Evolutionary conservation across 2,329 filamentous ascomycete genomes (phyloP), one percentile per base, ranked within the genome.

Genomic region (Dactylellina leptospora): DNA sequence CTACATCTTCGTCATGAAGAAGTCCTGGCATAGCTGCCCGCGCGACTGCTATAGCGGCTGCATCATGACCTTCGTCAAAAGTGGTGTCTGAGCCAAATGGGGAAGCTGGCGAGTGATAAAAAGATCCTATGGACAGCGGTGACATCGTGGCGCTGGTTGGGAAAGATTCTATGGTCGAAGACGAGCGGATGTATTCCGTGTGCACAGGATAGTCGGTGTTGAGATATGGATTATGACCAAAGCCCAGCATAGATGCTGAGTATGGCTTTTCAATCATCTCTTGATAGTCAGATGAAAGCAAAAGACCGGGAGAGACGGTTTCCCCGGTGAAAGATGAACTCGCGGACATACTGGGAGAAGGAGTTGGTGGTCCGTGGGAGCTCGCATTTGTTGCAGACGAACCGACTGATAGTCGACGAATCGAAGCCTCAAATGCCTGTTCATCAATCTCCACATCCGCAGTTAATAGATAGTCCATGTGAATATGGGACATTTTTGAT

Each of bases 401-500:
- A n/a, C 68, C 68, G 42, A 72, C 68, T 16, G 68, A 72, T 16
- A 64, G 36, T 28, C 68, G 64, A 30, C 68, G 68, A 53, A 71
- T 71, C n/a, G 58, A 71, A 28, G 66, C 30, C 25, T 71, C 66
- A 27, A 72, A 72, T 9, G 53, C 45, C 18, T 63, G 59, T 18
- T 72, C 68, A 13, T 64, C 59, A 45, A 63, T 51, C 18, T 64
- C 68, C 47, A 48, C 59, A 55, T 72, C 68, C 51, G 68, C 68
- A 59, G 68, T 60, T 72, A 64, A 28, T 40, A 72, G 50, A 45
- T 64, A 64, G 20, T 64, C 68, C 68, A 72, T 72, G 68, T 72
- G 68, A 36, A 64, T 64, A 44, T 72, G 59, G 59, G 68, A 64
- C 68, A 72, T 72, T 40, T 63, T 72, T 4, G 45, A 59, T 36